Evolutionary conservation across 2,329 filamentous ascomycete genomes (phyloP).

Genomic region (Annulohypoxylon truncatum): DNA sequence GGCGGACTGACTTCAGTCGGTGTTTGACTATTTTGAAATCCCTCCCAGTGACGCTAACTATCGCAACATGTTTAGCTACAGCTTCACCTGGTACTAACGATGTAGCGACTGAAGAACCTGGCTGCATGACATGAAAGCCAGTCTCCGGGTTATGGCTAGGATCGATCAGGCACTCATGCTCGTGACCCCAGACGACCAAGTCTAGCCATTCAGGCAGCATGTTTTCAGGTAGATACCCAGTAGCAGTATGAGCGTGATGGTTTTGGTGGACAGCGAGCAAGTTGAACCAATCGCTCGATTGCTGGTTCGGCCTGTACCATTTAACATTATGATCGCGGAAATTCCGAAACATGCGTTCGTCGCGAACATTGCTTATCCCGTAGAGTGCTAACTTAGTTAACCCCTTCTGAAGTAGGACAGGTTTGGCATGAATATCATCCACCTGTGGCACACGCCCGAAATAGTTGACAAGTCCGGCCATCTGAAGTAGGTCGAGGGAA

Average conservation of each 20-base stretch:
- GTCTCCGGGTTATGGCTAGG: conserved; percentile 86
- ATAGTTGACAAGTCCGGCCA: conserved; percentile 93
- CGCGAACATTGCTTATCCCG: conserved; percentile 93
- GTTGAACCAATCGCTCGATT: conserved; percentile 94
- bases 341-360: conserved; percentile 93
- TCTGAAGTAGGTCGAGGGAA: conserved; percentile 89
- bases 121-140: conserved; percentile 95
- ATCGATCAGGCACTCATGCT: conserved; percentile 94
- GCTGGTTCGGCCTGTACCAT: conserved; percentile 85
- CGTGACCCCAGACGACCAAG: conserved; percentile 95
- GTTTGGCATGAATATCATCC: conserved; percentile 93
- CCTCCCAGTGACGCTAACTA: conserved; percentile 84
- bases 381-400: conserved; percentile 92
- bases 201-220: conserved; percentile 93
- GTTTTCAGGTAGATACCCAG: conserved; percentile 92
- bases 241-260: conserved; percentile 90
- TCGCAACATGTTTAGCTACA: conserved; percentile 88
- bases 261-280: conserved; percentile 96
- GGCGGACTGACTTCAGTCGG: conserved; percentile 86
- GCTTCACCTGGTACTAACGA: conserved; percentile 91
- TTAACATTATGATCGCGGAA: conserved; percentile 94
- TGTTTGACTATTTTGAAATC: conserved; percentile 85
- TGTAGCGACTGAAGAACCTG: conserved; percentile 94
- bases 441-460: conserved; percentile 92
- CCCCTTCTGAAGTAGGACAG: conserved; percentile 92